Base-by-base conservation (phyloP, 2,329 filamentous ascomycete species). In the Madurella fahalii region DNA sequence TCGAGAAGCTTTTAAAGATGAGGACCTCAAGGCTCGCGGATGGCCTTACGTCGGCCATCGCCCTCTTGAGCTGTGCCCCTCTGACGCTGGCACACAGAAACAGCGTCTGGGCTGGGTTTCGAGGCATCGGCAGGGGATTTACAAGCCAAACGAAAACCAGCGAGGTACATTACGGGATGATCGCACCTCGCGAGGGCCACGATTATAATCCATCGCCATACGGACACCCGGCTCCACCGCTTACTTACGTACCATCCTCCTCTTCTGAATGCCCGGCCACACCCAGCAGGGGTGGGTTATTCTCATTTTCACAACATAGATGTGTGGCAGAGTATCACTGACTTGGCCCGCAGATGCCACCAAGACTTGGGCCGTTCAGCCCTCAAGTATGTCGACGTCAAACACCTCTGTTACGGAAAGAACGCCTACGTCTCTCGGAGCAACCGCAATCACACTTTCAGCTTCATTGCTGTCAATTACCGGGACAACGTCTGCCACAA, bases 21-120 rank as follows among this genome's bases (percentile, higher is more conserved):
- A 73, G 69, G 59, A 63, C 53, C 25, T 68, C 60, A 13, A 63
- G 63, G 63, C 58, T 71, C 50, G 57, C 64, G 58, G 51, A 65
- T 58, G 65, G 68, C 64, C 50, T 73, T 31, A 55, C 68, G 58
- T 71, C 68, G 62, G 68, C 67, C 52, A 53, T 66, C 25, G 34
- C 65, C 46, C 51, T 74, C 18, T 43, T 71, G 15, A 49, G 59
- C 48, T 65, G 47, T 43, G 12, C 65, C 32, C 54, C 64, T 15
- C 39, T 53, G 41, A 54, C 48, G 16, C 18, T 58, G 20, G 62
- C 58, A 25, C 54, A 61, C 41, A 44, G 50, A 40, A 40, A 55
- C 18, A 48, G 52, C 15, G 8, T 64, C 15, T 65, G 62, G 63
- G 54, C 51, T 18, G 52, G 59, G 13, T 54, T 63, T 9, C 62